These are phyloP conservation scores for Pseudocohnilembus persalinus DNA, from an alignment of 169 alveolate genomes.

Conservation along the genomic window DNA sequence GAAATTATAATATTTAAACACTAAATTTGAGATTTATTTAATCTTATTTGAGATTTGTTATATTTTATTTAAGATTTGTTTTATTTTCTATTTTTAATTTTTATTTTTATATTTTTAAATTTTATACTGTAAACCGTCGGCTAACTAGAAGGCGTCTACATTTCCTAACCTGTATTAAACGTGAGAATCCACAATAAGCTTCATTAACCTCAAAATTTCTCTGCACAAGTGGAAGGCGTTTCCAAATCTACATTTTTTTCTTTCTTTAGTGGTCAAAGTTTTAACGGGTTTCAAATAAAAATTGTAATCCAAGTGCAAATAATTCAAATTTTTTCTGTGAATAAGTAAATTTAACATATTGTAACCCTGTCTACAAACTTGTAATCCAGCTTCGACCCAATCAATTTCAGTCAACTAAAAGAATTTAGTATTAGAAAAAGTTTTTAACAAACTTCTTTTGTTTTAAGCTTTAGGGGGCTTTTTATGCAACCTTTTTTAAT, in stretches of 20 bases:
- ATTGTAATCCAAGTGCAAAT: constrained; percentile 99
- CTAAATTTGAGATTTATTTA: no score
- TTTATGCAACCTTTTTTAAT: no score
- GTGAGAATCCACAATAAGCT: constrained; percentile 98
- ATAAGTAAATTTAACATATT: constrained; percentile 98
- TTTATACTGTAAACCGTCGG: constrained; percentile 99
- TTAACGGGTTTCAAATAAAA: constrained; percentile 99
- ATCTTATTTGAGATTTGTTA: no score
- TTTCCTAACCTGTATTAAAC: constrained; percentile 99
- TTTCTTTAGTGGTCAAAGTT: constrained; percentile 99
- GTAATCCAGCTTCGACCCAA: constrained; percentile 99
- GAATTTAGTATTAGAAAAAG: constrained; percentile 97
- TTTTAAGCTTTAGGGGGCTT: constrained; percentile 93
- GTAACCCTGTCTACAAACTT: constrained; percentile 99
- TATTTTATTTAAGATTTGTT: no score
- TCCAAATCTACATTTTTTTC: constrained; percentile 99
- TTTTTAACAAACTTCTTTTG: constrained; percentile 93
- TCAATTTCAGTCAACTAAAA: constrained; percentile 98
- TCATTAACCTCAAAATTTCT: constrained; percentile 98
- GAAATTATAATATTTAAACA: no score
- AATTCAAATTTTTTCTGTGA: constrained; percentile 98
- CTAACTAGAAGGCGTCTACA: constrained; percentile 99
- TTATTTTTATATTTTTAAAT: no score
- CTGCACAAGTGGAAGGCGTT: constrained; percentile 99
- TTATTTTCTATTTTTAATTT: no score